These are phyloP conservation scores for Aspergillus nanangensis DNA, from an alignment of 495 filamentous ascomycete genomes.

Conservation along the genomic window DNA sequence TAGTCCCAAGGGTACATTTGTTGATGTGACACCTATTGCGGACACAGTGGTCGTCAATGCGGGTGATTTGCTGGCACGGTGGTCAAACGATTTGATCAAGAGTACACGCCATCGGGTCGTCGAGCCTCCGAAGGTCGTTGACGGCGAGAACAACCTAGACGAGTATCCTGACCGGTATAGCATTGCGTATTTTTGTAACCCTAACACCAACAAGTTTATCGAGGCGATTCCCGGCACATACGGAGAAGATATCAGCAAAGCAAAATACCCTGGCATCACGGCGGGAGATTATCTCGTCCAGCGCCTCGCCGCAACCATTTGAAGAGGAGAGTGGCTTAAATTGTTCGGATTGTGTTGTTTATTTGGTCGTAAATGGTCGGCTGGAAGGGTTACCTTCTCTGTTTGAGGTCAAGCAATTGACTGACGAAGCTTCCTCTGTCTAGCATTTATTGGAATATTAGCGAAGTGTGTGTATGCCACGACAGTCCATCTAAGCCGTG, in stretches of 20 bases:
- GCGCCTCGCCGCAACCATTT: constrained; percentile 71
- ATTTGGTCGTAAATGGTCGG: too few relatives aligned
- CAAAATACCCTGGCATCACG: constrained; percentile 74
- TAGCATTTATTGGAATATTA: too few relatives aligned
- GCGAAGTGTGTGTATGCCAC: too few relatives aligned
- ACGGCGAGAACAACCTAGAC: constrained; percentile 18
- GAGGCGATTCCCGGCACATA: constrained; percentile 87
- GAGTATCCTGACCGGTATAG: constrained; percentile 44
- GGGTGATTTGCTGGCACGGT: constrained; percentile 80
- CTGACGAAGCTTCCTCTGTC: too few relatives aligned
- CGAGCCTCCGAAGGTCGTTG: constrained; percentile 56
- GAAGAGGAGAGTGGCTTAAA: constrained; percentile 2
- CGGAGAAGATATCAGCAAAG: constrained; percentile 49
- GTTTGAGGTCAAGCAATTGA: too few relatives aligned
- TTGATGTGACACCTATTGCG: constrained; percentile 78
- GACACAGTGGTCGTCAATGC: constrained; percentile 89
- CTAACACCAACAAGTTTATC: constrained; percentile 72
- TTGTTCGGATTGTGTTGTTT: background rate
- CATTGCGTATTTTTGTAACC: constrained; percentile 85
- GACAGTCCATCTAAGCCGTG: too few relatives aligned
- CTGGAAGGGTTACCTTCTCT: too few relatives aligned
- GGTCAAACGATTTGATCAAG: constrained; percentile 87
- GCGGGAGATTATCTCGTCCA: constrained; percentile 80
- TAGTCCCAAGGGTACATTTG: constrained; percentile 69
- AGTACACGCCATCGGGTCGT: constrained; percentile 88